Percentiles rank a stretch among this genome's conserved stretches.
These are phyloP conservation scores for Sugiyamaella sp. DNA, from an alignment of 1,139 yeast genomes.

Conservation along the genomic window DNA sequence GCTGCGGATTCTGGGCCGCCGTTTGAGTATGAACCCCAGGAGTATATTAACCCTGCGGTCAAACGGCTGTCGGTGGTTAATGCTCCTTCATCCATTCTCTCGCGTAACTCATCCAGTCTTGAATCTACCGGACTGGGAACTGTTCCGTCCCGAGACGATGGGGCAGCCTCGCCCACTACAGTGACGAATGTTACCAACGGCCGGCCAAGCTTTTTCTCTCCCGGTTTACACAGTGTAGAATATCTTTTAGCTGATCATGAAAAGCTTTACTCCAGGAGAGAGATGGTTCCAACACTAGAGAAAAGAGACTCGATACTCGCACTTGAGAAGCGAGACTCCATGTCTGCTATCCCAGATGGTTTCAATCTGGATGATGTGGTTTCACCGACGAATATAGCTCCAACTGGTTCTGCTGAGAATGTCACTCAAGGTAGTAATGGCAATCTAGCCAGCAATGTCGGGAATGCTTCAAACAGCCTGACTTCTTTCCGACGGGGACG, in stretches of 20 bases:
- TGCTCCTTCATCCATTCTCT: background rate
- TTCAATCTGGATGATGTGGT: conserved; percentile 11
- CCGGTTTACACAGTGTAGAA: conserved; percentile 27
- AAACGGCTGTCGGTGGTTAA: conserved; percentile 3
- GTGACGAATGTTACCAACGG: too few species aligned
- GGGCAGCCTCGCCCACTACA: conserved; percentile 1
- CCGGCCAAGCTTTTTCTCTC: conserved; percentile 18
- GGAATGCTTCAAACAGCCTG: background rate
- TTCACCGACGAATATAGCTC: conserved; percentile 6
- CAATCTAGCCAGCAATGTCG: conserved; percentile 1
- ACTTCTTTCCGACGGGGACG: conserved; percentile 18
- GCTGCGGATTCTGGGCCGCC: background rate
- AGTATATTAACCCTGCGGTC: background rate
- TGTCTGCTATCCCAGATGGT: conserved; percentile 27
- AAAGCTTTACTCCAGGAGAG: conserved; percentile 26
- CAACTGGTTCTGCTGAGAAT: background rate
- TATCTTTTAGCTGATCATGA: conserved; percentile 30
- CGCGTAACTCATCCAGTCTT: conserved; percentile 2
- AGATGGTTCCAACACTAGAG: conserved; percentile 1
- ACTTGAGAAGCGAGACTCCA: conserved; percentile 23
- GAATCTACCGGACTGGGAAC: background rate
- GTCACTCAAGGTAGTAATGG: conserved; percentile 16
- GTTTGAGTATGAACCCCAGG: background rate
- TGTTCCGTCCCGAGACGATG: conserved; percentile 5
- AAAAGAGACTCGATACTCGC: conserved; percentile 25